Base-by-base conservation (phyloP, 495 filamentous ascomycete species). In the Podospora conica region DNA sequence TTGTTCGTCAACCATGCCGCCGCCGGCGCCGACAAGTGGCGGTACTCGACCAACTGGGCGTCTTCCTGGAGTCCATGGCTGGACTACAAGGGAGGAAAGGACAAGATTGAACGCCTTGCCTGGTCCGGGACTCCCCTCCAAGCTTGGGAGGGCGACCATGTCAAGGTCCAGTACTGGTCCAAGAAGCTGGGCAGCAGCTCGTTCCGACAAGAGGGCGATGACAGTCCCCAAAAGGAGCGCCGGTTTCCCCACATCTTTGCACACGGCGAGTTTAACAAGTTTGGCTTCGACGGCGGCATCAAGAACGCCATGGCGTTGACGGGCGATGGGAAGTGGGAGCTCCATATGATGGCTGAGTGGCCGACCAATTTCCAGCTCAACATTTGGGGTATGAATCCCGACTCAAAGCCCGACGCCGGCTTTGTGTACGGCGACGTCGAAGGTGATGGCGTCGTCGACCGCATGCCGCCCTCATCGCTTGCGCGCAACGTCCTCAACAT, bases 161-260 rank as follows among this genome's bases (percentile, higher is more conserved):
- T 90, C 20, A 79, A 84, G 0, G 83, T 88, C 20, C 86, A 90
- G 68, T 91, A 91, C 71, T 91, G 85, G 82, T 12, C 84, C 82
- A 86, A 81, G 70, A 79, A 78, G 60, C 75, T 85, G 40, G 80
- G 83, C 25, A 88, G 86, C 25, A 90, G 87, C 71, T 80, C 83
- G 66, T 86, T 88, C 65, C 67, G 84, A 2, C 87, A 89, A 70
- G 81, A 87, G 64, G 87, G 85, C 48, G 88, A 90, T 69, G 81
- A 75, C 70, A 74, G 55, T 3, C 61, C 66, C 8, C 65, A 74
- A 29, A 64, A 65, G 24, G 77, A 76, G 1, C 79, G 88, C 21
- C 84, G 87, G 3, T 90, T 86, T 65, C 88, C 88, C 8, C 86
- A 90, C 70, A 70, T 90, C 2, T 90, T 84, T 69, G 80, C 87